Percentiles rank a stretch among this genome's conserved stretches.
Evolutionary conservation across 1,284 basidiomycete species (phyloP).

Genomic region (Porogramme epimiltina): DNA sequence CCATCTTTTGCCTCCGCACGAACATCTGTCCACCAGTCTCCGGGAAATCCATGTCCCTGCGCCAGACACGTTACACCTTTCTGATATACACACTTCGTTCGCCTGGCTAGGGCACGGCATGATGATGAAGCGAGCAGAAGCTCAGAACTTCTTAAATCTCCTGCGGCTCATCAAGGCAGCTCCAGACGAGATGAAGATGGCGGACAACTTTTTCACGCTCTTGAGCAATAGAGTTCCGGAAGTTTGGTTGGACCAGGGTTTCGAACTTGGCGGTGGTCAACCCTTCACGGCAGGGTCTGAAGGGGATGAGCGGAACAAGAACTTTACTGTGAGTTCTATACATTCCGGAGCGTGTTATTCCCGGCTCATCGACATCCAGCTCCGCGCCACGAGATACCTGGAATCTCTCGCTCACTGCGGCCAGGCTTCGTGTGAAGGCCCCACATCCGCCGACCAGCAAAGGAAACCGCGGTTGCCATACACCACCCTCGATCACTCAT

Average conservation of each 20-base stretch:
- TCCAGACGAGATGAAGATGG: conserved; percentile 60
- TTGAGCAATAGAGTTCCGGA: conserved; percentile 52
- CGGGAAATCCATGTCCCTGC: conserved; percentile 28
- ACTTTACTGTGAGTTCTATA: conserved; percentile 51
- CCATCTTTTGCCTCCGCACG: conserved; percentile 61
- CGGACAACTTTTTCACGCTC: conserved; percentile 71
- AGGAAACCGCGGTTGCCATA: conserved; percentile 22
- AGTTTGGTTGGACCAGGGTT: conserved; percentile 63
- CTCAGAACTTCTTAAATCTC: conserved; percentile 50
- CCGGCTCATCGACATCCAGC: conserved; percentile 28
- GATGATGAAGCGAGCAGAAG: conserved; percentile 47
- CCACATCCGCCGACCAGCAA: conserved; percentile 5
- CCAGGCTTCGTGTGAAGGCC: conserved; percentile 18
- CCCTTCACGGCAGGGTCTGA: conserved; percentile 64
- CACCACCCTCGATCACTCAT: conserved; percentile 14
- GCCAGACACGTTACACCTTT: conserved; percentile 12
- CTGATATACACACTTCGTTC: conserved; percentile 53
- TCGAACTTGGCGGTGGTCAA: conserved; percentile 58
- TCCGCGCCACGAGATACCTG: conserved; percentile 43
- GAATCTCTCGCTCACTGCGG: conserved; percentile 33
- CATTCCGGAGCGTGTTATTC: neutral
- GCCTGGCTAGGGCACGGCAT: conserved; percentile 71
- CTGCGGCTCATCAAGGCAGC: conserved; percentile 46
- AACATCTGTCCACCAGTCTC: conserved; percentile 51
- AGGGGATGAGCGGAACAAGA: conserved; percentile 57